Evolutionary conservation across 495 filamentous ascomycete genomes (phyloP).

Genomic region (Bombardia bombarda): DNA sequence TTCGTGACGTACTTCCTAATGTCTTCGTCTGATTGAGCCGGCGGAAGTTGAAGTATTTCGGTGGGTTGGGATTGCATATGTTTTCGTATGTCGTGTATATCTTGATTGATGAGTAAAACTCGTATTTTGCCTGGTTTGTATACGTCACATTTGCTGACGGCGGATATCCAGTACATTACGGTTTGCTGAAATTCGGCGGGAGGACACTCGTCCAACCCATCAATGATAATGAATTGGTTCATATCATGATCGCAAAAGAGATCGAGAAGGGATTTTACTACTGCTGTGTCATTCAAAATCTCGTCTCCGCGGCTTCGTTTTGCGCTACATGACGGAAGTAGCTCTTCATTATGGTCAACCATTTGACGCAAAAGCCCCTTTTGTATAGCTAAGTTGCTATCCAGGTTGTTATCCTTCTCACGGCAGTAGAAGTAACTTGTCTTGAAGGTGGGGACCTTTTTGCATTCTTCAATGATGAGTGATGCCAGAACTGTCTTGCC

Average conservation of each 20-base stretch:
- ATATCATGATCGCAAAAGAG: slow-evolving; percentile 16
- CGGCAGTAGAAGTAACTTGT: slow-evolving; percentile 38
- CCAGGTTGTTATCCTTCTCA: slow-evolving; percentile 23
- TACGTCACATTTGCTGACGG: slow-evolving; percentile 15
- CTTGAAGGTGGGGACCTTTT: slow-evolving; percentile 8
- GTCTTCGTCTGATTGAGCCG: slow-evolving; percentile 20
- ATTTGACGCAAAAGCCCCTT: slow-evolving; percentile 31
- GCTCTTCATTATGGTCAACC: slow-evolving; percentile 19
- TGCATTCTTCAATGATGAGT: slow-evolving; percentile 25
- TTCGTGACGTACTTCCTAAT: slow-evolving; percentile 19
- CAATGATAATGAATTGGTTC: slow-evolving; percentile 31
- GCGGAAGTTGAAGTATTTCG: slow-evolving; percentile 14
- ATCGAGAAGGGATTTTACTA: slow-evolving; percentile 23
- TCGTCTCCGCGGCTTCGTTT: slow-evolving; percentile 17
- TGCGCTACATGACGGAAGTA: slow-evolving; percentile 26
- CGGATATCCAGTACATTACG: slow-evolving; percentile 17
- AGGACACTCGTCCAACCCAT: slow-evolving; percentile 39
- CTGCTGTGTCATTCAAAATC: slow-evolving; percentile 17
- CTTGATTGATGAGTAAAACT: slow-evolving; percentile 33
- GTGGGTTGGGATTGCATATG: slow-evolving; percentile 17
- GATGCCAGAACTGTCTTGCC: slow-evolving; percentile 38
- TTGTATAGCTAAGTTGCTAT: slow-evolving; percentile 21
- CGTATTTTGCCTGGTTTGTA: slow-evolving; percentile 23
- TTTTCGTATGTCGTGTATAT: slow-evolving; percentile 24
- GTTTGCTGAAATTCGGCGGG: slow-evolving; percentile 18